Evolutionary conservation across 345 rosid species (phyloP).

Genomic region (Cardamine occulta): DNA sequence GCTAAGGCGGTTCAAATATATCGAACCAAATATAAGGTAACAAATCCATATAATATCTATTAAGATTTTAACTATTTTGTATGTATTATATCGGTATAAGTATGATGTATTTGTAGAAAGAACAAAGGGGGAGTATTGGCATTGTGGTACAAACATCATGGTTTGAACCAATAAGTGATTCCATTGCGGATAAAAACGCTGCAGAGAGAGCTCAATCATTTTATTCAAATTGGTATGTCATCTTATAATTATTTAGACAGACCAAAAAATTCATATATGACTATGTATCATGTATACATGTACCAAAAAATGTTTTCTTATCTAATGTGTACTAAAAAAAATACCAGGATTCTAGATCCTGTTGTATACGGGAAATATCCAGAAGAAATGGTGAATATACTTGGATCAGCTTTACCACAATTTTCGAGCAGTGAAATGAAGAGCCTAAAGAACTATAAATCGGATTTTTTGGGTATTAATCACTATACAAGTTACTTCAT

Average conservation of each 20-base stretch:
- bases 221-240: slow-evolving; percentile 65
- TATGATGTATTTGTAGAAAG: slow-evolving; percentile 41
- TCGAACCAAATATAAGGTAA: slow-evolving; percentile 68
- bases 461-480: slow-evolving; percentile 73
- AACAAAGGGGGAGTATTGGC: slow-evolving; percentile 66
- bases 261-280: background rate
- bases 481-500: slow-evolving; percentile 67
- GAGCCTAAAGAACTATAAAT: slow-evolving; percentile 44
- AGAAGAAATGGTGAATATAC: slow-evolving; percentile 54
- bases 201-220: slow-evolving; percentile 68
- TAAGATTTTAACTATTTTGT: background rate
- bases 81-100: no score
- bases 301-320: background rate
- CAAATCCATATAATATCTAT: background rate
- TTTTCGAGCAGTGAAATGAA: slow-evolving; percentile 54
- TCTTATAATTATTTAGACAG: background rate
- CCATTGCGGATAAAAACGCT: slow-evolving; percentile 57
- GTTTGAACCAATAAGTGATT: slow-evolving; percentile 68
- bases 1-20: slow-evolving; percentile 57
- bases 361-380: slow-evolving; percentile 66
- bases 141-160: slow-evolving; percentile 65
- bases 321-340: background rate
- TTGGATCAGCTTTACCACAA: slow-evolving; percentile 56
- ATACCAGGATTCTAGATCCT: slow-evolving; percentile 68
- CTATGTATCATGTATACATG: background rate